Conservation (phyloP, 164 flowering plant genomes). For the Magnolia kwangsiensis region DNA sequence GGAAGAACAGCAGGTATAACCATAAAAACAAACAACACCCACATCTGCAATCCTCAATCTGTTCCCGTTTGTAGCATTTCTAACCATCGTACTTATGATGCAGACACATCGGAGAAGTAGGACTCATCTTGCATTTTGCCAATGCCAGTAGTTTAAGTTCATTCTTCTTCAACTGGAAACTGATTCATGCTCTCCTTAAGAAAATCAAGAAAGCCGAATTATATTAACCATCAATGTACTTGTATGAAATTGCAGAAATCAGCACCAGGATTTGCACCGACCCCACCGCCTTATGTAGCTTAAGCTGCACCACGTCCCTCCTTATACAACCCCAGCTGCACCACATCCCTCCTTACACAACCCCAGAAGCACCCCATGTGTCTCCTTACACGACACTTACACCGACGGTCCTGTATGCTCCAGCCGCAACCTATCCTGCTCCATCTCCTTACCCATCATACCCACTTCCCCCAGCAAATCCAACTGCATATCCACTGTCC, state of each 20-base stretch:
- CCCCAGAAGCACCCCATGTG: constrained; percentile 27
- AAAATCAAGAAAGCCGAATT: background rate
- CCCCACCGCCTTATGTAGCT: constrained; percentile 19
- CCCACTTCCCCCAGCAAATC: constrained; percentile 14
- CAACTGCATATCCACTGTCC: constrained; percentile 32
- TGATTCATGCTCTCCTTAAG: background rate
- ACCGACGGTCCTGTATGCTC: constrained; percentile 15
- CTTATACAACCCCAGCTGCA: constrained; percentile 43
- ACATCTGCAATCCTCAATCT: background rate
- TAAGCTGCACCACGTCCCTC: constrained; percentile 51
- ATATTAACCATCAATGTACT: background rate
- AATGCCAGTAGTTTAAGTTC: constrained; percentile 21
- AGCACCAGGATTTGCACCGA: constrained; percentile 37
- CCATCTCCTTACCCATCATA: constrained; percentile 11
- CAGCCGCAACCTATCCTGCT: constrained; percentile 24
- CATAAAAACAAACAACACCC: background rate
- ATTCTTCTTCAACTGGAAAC: background rate
- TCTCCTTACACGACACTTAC: constrained; percentile 38
- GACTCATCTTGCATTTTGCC: constrained; percentile 61
- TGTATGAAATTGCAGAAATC: background rate
- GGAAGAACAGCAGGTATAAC: constrained; percentile 60
- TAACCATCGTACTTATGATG: background rate
- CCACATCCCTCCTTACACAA: constrained; percentile 32
- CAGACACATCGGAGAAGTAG: constrained; percentile 83
- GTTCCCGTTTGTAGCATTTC: background rate